These are phyloP conservation scores for Jamesozyma spencerorum DNA, from an alignment of 805 yeast species.

Conservation along the genomic window DNA sequence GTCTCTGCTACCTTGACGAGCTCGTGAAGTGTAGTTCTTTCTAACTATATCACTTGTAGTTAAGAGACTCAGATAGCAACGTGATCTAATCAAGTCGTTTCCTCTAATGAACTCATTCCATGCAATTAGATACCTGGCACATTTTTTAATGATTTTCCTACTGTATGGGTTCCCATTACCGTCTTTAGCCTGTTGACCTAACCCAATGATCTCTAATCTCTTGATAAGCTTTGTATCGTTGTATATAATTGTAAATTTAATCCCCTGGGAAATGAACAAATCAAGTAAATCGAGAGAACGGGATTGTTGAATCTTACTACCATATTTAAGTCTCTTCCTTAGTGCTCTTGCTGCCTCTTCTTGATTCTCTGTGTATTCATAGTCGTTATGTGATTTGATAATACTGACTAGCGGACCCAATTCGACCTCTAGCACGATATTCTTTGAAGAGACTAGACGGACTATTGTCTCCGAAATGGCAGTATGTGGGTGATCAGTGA, in stretches of 20 bases:
- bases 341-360: conserved; percentile 85
- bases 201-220: conserved; percentile 37
- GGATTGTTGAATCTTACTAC: conserved; percentile 52
- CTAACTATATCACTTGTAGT: conserved; percentile 11
- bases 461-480: conserved; percentile 60
- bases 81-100: conserved; percentile 30
- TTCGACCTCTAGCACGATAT: conserved; percentile 29
- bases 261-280: conserved; percentile 36
- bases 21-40: neutral
- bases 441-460: conserved; percentile 33
- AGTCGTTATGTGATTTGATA: conserved; percentile 27
- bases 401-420: conserved; percentile 28
- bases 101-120: conserved; percentile 51
- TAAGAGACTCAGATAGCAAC: conserved; percentile 17
- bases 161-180: conserved; percentile 21
- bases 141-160: conserved; percentile 35
- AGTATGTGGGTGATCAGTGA: conserved; percentile 55
- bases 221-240: conserved; percentile 62
- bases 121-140: conserved; percentile 42
- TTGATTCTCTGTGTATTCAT: conserved; percentile 28
- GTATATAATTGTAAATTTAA: conserved; percentile 39
- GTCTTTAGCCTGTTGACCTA: conserved; percentile 9
- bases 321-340: conserved; percentile 82
- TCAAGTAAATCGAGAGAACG: conserved; percentile 59
- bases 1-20: neutral